phyloP scores from a whole-genome alignment of 2,329 filamentous ascomycete species.

The Fusarium tuaranense region DNA sequence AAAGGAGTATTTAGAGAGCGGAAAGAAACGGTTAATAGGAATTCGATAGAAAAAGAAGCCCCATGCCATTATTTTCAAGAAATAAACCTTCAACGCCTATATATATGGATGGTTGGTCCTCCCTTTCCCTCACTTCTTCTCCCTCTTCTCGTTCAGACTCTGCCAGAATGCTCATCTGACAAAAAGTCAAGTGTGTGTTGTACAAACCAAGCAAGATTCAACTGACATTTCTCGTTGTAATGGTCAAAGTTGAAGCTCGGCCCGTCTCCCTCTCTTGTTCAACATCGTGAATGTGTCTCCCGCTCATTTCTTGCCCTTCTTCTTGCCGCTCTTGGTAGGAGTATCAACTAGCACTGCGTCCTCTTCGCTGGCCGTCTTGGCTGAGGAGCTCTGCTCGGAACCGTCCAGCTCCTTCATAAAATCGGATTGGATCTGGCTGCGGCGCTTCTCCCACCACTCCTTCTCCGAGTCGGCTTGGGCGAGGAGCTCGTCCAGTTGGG shows the following conservation, averaged over 20 bases:
- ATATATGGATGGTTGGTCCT: conserved; percentile 11
- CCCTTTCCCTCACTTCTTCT: background rate
- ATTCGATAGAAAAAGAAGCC: conserved; percentile 34
- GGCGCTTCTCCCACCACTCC: conserved; percentile 92
- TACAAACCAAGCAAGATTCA: conserved; percentile 14
- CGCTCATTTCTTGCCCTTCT: conserved; percentile 61
- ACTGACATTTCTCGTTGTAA: background rate
- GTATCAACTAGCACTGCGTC: conserved; percentile 79
- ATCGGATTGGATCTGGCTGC: conserved; percentile 76
- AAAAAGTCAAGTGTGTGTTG: conserved; percentile 13
- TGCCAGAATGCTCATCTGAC: conserved; percentile 5
- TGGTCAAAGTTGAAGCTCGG: conserved; percentile 1
- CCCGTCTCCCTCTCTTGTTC: background rate
- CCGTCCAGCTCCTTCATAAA: conserved; percentile 89
- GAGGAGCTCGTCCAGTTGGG: conserved; percentile 80
- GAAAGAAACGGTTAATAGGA: conserved; percentile 14
- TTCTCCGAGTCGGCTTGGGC: conserved; percentile 78
- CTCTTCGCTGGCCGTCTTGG: conserved; percentile 52
- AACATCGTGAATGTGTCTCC: background rate
- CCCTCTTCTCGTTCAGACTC: background rate
- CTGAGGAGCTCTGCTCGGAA: conserved; percentile 61
- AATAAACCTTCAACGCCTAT: conserved; percentile 25
- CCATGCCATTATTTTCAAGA: conserved; percentile 36
- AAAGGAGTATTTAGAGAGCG: conserved; percentile 26
- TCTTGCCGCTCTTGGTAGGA: conserved; percentile 69